Evolutionary conservation across 2,329 filamentous ascomycete genomes (phyloP).

Genomic region (Tolypocladium tundrense): DNA sequence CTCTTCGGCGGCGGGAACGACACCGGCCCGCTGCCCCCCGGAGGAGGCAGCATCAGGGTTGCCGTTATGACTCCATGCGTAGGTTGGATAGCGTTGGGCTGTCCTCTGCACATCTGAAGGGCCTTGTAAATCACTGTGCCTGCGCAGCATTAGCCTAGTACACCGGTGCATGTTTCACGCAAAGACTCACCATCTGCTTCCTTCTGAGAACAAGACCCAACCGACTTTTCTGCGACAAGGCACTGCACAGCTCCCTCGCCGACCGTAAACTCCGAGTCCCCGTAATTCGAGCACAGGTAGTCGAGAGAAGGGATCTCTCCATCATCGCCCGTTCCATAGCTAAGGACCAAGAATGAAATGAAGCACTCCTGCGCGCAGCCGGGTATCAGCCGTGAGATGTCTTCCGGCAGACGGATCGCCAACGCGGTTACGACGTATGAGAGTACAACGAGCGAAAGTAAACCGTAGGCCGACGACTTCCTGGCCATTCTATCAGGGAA

Average conservation of each 20-base stretch:
- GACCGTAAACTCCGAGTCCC: constrained; percentile 53
- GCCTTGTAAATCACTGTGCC: constrained; percentile 34
- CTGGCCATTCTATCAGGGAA: constrained; percentile 32
- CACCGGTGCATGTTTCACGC: not conserved
- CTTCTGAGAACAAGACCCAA: constrained; percentile 39
- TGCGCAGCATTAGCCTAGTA: not conserved
- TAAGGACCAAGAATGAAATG: constrained; percentile 48
- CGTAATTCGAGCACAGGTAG: constrained; percentile 54
- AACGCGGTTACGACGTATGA: constrained; percentile 14
- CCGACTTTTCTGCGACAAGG: constrained; percentile 40
- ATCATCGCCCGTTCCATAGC: constrained; percentile 43
- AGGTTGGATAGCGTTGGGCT: constrained; percentile 39
- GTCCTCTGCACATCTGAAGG: constrained; percentile 47
- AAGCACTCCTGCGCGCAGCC: constrained; percentile 53
- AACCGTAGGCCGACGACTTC: constrained; percentile 17
- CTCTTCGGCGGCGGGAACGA: constrained; percentile 14
- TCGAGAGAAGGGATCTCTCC: constrained; percentile 39
- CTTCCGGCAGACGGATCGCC: constrained; percentile 21
- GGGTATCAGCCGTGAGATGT: constrained; percentile 38
- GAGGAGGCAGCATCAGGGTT: constrained; percentile 33
- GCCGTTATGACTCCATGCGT: constrained; percentile 50
- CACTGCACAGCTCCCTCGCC: constrained; percentile 65
- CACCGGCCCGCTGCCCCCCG: constrained; percentile 12
- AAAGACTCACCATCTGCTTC: constrained; percentile 25
- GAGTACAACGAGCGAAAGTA: constrained; percentile 21